A percentile compares a stretch with the other conserved stretches of the same genome.
phyloP scores from a whole-genome alignment of 2,329 filamentous ascomycete genomes.

The Annulohypoxylon truncatum region DNA sequence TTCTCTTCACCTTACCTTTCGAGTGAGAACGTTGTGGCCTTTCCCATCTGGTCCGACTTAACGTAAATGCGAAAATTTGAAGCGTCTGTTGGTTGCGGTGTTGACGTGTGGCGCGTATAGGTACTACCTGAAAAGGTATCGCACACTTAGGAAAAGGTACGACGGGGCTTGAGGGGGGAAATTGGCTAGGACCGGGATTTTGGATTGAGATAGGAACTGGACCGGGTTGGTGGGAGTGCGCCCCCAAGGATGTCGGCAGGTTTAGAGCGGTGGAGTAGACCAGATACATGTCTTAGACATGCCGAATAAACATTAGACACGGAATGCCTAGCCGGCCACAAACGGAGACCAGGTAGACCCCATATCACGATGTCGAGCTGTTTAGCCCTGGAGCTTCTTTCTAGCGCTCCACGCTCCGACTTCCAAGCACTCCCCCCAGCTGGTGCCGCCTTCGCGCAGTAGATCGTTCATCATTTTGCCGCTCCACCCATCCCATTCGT shows the following conservation, averaged over 20 bases:
- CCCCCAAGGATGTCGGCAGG: constrained; percentile 16
- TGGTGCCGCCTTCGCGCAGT: constrained; percentile 80
- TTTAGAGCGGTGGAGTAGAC: constrained; percentile 24
- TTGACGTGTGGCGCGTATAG: constrained; percentile 58
- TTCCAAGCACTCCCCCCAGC: constrained; percentile 86
- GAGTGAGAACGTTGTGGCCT: constrained; percentile 6
- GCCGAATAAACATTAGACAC: constrained; percentile 24
- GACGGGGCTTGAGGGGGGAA: constrained; percentile 54
- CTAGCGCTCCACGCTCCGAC: constrained; percentile 90
- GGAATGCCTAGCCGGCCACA: constrained; percentile 8
- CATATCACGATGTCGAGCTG: constrained; percentile 37
- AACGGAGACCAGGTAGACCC: constrained; percentile 25
- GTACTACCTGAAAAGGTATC: constrained; percentile 93
- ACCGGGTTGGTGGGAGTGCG: constrained; percentile 13
- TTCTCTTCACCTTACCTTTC: constrained; percentile 5
- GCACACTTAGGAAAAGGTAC: constrained; percentile 85
- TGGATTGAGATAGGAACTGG: constrained; percentile 8
- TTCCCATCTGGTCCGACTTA: constrained; percentile 17
- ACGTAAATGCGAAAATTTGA: constrained; percentile 15
- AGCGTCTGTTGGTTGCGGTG: constrained; percentile 15
- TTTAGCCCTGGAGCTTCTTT: constrained; percentile 70
- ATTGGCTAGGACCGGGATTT: background rate
- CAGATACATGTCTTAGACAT: constrained; percentile 29
- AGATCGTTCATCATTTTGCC: constrained; percentile 87
- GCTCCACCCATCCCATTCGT: constrained; percentile 94